These are phyloP conservation scores for Pichia sp. DNA, from an alignment of 1,139 yeast genomes.

Conservation along the genomic window DNA sequence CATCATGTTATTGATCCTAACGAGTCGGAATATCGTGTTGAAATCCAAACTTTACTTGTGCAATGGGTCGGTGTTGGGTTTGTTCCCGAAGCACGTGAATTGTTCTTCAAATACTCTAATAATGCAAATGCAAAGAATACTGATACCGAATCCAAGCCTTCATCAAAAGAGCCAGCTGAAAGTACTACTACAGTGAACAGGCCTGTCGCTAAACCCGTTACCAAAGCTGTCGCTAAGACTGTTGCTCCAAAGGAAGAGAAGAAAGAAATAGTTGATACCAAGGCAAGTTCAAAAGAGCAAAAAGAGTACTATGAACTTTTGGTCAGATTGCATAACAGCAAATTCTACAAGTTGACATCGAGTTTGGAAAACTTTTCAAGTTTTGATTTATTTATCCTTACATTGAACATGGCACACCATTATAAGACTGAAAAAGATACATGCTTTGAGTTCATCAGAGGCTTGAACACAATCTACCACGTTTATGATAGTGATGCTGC, in stretches of 20 bases:
- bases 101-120: constrained; percentile 26
- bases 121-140: background rate
- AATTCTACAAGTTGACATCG: background rate
- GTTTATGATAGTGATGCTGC: constrained; percentile 10
- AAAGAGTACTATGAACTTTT: background rate
- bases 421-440: constrained; percentile 20
- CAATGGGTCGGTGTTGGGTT: constrained; percentile 55
- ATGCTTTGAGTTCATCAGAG: constrained; percentile 22
- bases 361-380: constrained; percentile 7
- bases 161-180: no score
- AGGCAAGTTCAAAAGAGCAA: background rate
- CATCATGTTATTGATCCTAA: constrained; percentile 44
- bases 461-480: constrained; percentile 19
- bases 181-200: no score
- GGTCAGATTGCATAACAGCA: background rate
- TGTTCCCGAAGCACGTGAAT: constrained; percentile 42
- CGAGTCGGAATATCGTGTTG: constrained; percentile 51
- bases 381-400: constrained; percentile 16
- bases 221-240: no score
- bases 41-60: constrained; percentile 55
- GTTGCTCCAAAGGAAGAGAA: no score
- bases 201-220: no score
- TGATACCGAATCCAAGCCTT: background rate
- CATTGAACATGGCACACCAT: constrained; percentile 24
- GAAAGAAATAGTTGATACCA: background rate